Evolutionary conservation across 805 yeast genomes (phyloP).

Genomic region (Saccharomycopsis sp.): DNA sequence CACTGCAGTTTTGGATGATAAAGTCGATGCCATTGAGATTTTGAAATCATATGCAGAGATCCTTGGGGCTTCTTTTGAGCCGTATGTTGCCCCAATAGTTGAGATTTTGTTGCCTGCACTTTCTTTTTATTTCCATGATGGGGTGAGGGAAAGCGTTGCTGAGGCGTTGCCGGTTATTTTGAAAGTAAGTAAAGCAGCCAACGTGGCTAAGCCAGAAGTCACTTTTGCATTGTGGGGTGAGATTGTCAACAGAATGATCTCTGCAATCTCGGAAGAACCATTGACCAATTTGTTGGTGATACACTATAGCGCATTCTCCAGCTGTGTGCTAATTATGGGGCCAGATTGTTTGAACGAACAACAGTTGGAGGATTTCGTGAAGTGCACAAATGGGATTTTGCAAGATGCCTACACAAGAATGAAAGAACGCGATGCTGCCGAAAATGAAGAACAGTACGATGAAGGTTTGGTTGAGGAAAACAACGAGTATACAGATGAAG

Average conservation of each 20-base stretch:
- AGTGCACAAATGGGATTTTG: constrained; percentile 51
- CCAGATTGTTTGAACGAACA: constrained; percentile 45
- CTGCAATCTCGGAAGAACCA: constrained; percentile 67
- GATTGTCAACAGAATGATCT: constrained; percentile 57
- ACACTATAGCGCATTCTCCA: constrained; percentile 63
- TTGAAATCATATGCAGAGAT: constrained; percentile 77
- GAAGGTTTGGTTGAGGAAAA: constrained; percentile 82
- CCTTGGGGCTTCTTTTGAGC: constrained; percentile 72
- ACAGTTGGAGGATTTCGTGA: constrained; percentile 48
- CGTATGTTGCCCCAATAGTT: constrained; percentile 72
- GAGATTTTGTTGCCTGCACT: constrained; percentile 83
- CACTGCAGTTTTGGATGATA: constrained; percentile 89
- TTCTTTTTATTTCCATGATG: constrained; percentile 87
- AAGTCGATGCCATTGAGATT: constrained; percentile 85
- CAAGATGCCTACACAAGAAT: constrained; percentile 64
- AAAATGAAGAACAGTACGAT: constrained; percentile 64
- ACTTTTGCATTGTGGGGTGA: constrained; percentile 64
- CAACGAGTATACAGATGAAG: constrained; percentile 82
- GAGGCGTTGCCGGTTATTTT: constrained; percentile 72
- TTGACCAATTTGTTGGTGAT: constrained; percentile 74
- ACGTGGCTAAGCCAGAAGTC: constrained; percentile 44
- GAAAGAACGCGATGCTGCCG: constrained; percentile 60
- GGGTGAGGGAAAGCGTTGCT: constrained; percentile 88
- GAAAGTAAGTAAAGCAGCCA: constrained; percentile 45
- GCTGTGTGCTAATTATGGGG: constrained; percentile 61